Conservation (phyloP, 2,329 filamentous ascomycete species). For the Fusarium hainanense region DNA sequence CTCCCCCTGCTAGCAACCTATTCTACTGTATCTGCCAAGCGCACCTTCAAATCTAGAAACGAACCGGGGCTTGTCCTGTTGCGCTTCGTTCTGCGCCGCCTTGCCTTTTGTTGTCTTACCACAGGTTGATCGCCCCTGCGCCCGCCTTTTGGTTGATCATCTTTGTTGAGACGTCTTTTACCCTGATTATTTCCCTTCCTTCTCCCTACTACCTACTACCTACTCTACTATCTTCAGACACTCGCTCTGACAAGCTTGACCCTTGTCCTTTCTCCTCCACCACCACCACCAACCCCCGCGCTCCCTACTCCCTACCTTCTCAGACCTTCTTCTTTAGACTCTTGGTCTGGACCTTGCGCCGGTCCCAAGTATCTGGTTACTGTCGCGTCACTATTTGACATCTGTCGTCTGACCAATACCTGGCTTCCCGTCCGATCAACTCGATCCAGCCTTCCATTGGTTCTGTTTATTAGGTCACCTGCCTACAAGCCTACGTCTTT, state of each 20-base stretch:
- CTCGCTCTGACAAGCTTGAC: not conserved
- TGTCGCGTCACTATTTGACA: slow-evolving; percentile 40
- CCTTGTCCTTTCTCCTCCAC: slow-evolving; percentile 12
- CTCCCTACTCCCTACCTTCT: not conserved
- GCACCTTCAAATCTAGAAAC: slow-evolving; percentile 27
- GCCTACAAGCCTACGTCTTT: slow-evolving; percentile 32
- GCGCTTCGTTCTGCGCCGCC: slow-evolving; percentile 26
- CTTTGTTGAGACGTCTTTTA: slow-evolving; percentile 16
- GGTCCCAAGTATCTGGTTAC: slow-evolving; percentile 37
- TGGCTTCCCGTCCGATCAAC: slow-evolving; percentile 30
- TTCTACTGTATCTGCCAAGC: slow-evolving; percentile 23
- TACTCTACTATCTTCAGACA: not conserved
- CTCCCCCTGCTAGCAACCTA: slow-evolving; percentile 11
- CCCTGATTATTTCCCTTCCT: slow-evolving; percentile 19
- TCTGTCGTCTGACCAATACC: slow-evolving; percentile 38
- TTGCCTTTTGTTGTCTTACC: slow-evolving; percentile 33
- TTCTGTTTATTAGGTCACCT: slow-evolving; percentile 37
- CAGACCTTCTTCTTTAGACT: slow-evolving; percentile 18
- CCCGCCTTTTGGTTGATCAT: slow-evolving; percentile 26
- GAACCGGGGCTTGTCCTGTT: slow-evolving; percentile 20
- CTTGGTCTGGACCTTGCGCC: slow-evolving; percentile 21
- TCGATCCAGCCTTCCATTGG: slow-evolving; percentile 38
- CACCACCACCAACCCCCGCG: slow-evolving; percentile 3
- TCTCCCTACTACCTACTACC: not conserved
- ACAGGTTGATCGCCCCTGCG: slow-evolving; percentile 29